Evolutionary conservation across 2,329 filamentous ascomycete species (phyloP).

Genomic region (Aplosporella prunicola): DNA sequence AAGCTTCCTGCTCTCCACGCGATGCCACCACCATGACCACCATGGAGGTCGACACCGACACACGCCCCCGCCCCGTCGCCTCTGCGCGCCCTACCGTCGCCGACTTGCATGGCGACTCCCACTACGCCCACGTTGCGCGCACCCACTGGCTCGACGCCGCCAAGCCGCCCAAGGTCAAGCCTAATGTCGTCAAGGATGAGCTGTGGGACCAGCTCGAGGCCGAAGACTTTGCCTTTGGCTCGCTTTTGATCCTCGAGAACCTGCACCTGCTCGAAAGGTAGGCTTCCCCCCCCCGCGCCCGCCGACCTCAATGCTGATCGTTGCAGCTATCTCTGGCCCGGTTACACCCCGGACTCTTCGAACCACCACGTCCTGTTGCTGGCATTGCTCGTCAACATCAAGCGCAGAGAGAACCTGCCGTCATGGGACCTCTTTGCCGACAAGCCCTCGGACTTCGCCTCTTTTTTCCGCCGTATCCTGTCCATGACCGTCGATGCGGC

Average conservation of each 20-base stretch:
- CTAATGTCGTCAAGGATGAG: constrained; percentile 71
- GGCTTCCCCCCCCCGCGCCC: constrained; percentile 11
- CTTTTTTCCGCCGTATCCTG: constrained; percentile 78
- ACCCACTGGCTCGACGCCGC: constrained; percentile 71
- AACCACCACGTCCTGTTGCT: constrained; percentile 88
- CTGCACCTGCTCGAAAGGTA: constrained; percentile 81
- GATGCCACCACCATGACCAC: constrained; percentile 7
- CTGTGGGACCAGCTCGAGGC: constrained; percentile 85
- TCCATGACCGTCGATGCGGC: constrained; percentile 62
- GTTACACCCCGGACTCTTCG: constrained; percentile 77
- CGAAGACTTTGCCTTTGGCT: constrained; percentile 66
- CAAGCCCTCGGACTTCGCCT: constrained; percentile 72
- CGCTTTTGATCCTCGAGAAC: constrained; percentile 76
- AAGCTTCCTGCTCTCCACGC: constrained; percentile 4
- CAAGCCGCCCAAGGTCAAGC: constrained; percentile 59
- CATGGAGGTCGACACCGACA: constrained; percentile 21
- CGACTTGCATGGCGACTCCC: constrained; percentile 59
- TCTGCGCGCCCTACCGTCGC: constrained; percentile 53
- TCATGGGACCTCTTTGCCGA: constrained; percentile 79
- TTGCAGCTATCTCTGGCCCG: constrained; percentile 84
- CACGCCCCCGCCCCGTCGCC: constrained; percentile 14
- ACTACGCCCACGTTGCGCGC: constrained; percentile 61
- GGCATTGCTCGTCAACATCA: constrained; percentile 76
- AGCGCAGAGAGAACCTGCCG: constrained; percentile 75
- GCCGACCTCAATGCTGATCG: background rate